Evolutionary conservation across 305 asterid genomes (phyloP).

Genomic region (Fraxinus sp.): DNA sequence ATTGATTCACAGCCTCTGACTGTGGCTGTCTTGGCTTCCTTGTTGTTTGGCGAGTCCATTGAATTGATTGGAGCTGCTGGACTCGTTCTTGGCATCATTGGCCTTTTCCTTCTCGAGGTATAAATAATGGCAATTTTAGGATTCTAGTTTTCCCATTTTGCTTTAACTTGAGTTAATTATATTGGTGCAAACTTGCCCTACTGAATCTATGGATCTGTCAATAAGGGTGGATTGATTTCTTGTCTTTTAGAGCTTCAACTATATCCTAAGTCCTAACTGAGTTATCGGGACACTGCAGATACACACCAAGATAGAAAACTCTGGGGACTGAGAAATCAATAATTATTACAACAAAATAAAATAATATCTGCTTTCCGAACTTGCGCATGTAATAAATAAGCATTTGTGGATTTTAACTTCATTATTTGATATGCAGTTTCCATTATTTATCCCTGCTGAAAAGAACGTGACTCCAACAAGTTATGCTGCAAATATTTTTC

Average conservation of each 20-base stretch:
- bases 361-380: background rate
- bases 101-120: conserved; percentile 95
- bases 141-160: conserved; percentile 5
- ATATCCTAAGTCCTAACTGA: conserved; percentile 2
- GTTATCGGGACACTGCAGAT: conserved; percentile 10
- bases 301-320: background rate
- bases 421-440: background rate
- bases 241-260: conserved; percentile 3
- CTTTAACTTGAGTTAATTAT: conserved; percentile 9
- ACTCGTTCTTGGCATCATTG: conserved; percentile 82
- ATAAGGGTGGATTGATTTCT: conserved; percentile 10
- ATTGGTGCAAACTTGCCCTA: conserved; percentile 2
- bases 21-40: conserved; percentile 85
- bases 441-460: background rate
- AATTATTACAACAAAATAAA: background rate
- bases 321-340: background rate
- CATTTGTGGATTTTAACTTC: background rate
- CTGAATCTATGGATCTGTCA: conserved; percentile 5
- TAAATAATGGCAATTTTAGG: conserved; percentile 10
- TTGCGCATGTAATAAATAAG: background rate
- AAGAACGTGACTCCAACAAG: background rate
- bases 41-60: conserved; percentile 82
- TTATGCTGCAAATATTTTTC: background rate
- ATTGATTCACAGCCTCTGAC: conserved; percentile 97
- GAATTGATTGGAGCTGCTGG: conserved; percentile 77